Conservation (phyloP, 352 stramenopile genomes). For the Poterioochromonas sp. region DNA sequence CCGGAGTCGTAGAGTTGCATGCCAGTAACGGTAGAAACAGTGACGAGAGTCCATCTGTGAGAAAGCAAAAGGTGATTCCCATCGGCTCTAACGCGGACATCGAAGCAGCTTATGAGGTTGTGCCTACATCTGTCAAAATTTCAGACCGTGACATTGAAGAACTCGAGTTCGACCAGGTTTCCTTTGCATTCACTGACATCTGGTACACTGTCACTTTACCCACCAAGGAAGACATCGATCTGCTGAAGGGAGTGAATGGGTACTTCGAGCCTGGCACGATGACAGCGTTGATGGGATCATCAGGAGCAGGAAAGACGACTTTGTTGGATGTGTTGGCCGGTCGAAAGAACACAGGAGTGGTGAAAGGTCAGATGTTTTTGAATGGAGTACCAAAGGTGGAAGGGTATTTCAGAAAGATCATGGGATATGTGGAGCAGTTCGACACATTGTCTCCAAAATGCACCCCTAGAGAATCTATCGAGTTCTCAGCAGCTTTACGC, state of each 20-base stretch:
- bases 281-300: conserved; percentile 63
- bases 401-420: conserved; percentile 67
- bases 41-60: no score
- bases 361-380: conserved; percentile 68
- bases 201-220: conserved; percentile 50
- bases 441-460: conserved; percentile 66
- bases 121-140: no score
- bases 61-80: no score
- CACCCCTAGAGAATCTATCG: conserved; percentile 74
- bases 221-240: conserved; percentile 55
- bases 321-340: conserved; percentile 84
- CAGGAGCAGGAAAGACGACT: conserved; percentile 75
- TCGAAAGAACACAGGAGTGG: conserved; percentile 70
- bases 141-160: no score
- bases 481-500: conserved; percentile 75
- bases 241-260: conserved; percentile 67
- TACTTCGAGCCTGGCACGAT: conserved; percentile 49
- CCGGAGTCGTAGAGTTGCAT: no score
- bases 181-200: conserved; percentile 52
- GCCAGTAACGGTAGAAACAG: no score
- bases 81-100: no score
- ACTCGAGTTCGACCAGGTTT: conserved; percentile 22
- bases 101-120: no score
- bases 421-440: conserved; percentile 81
- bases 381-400: conserved; percentile 71